Percentiles rank a stretch among this genome's conserved stretches.
These are phyloP conservation scores for Chrysoporthe cubensis DNA, from an alignment of 2,329 filamentous ascomycete genomes.

Conservation along the genomic window DNA sequence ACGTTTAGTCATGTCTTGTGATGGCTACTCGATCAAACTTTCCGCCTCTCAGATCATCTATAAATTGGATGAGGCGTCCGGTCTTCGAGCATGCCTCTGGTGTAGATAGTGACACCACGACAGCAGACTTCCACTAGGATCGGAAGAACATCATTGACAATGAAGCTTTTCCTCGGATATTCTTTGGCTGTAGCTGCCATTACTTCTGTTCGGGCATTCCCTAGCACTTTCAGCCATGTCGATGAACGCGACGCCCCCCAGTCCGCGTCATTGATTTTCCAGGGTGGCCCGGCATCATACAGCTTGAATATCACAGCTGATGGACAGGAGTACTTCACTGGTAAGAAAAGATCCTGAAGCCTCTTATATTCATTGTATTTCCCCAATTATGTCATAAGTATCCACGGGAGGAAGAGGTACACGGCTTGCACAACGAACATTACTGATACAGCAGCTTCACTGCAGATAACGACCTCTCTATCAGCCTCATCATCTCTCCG, in stretches of 20 bases:
- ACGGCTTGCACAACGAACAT: neutral
- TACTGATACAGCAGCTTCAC: neutral
- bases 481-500: slow-evolving; percentile 18
- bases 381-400: neutral
- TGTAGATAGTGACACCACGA: neutral
- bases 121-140: neutral
- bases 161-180: neutral
- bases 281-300: slow-evolving; percentile 18
- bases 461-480: slow-evolving; percentile 17
- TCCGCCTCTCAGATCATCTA: neutral
- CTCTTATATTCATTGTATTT: neutral
- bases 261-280: slow-evolving; percentile 9
- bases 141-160: neutral
- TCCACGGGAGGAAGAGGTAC: no score
- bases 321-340: slow-evolving; percentile 19
- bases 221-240: neutral
- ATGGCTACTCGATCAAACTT: neutral
- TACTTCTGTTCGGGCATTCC: neutral
- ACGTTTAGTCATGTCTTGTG: neutral
- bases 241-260: neutral
- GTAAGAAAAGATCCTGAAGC: slow-evolving; percentile 6
- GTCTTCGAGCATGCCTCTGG: neutral
- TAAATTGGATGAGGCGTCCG: neutral
- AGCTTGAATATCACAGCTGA: slow-evolving; percentile 17
- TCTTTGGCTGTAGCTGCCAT: neutral